phyloP scores from a whole-genome alignment of 2,329 filamentous ascomycete species.

The Penicillium sp. region DNA sequence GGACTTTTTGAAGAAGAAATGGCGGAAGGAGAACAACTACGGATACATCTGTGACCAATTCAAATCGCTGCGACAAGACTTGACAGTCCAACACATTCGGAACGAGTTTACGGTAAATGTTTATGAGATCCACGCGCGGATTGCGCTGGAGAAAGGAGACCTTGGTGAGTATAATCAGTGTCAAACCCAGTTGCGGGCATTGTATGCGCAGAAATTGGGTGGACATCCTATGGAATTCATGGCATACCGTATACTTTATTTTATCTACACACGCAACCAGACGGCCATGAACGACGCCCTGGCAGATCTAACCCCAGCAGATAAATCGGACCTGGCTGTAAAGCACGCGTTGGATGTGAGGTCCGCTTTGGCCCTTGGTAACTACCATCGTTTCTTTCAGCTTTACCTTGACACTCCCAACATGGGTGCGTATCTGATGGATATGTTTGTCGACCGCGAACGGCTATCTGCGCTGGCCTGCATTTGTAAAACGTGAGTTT shows the following conservation, averaged over 20 bases:
- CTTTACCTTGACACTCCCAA: slow-evolving; percentile 91
- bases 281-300: slow-evolving; percentile 96
- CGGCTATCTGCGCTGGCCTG: slow-evolving; percentile 83
- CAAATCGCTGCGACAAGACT: slow-evolving; percentile 95
- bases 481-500: slow-evolving; percentile 91
- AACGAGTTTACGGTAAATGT: slow-evolving; percentile 94
- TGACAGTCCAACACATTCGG: slow-evolving; percentile 95
- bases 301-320: slow-evolving; percentile 97
- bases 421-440: slow-evolving; percentile 98
- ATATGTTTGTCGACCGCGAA: slow-evolving; percentile 96
- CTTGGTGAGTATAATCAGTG: slow-evolving; percentile 99
- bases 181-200: slow-evolving; percentile 90
- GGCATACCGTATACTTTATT: slow-evolving; percentile 99
- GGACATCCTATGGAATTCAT: slow-evolving; percentile 94
- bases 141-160: slow-evolving; percentile 96
- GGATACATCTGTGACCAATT: slow-evolving; percentile 98
- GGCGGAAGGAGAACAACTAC: slow-evolving; percentile 91
- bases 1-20: slow-evolving; percentile 88
- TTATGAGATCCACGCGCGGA: slow-evolving; percentile 95
- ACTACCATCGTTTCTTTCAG: slow-evolving; percentile 97
- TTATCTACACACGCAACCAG: slow-evolving; percentile 97
- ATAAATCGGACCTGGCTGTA: slow-evolving; percentile 79
- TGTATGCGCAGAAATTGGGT: slow-evolving; percentile 82
- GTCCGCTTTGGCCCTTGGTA: slow-evolving; percentile 85
- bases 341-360: slow-evolving; percentile 90